These are phyloP conservation scores for Fusarium palustre DNA, from an alignment of 2,329 filamentous ascomycete species.

Conservation along the genomic window DNA sequence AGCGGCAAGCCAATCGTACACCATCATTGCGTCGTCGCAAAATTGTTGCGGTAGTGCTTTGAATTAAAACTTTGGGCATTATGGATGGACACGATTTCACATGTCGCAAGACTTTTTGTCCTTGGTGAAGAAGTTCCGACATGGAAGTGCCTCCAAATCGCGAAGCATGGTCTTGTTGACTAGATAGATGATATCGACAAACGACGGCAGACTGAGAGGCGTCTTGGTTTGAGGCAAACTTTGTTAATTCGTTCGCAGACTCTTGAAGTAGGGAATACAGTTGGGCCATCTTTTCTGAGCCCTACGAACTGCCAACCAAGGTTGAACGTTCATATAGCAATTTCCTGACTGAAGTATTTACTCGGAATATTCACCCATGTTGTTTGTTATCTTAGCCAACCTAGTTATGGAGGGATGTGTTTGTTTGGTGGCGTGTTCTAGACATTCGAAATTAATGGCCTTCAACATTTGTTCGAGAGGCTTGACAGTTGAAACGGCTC, in stretches of 20 bases:
- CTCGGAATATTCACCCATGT: neutral
- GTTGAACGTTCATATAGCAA: neutral
- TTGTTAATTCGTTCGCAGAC: neutral
- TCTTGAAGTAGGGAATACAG: neutral
- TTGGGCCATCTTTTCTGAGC: neutral
- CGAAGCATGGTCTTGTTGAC: neutral
- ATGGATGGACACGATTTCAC: neutral
- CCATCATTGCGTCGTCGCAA: neutral
- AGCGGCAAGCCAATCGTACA: fast-evolving
- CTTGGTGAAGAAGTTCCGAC: neutral
- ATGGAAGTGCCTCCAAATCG: neutral
- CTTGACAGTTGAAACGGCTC: neutral
- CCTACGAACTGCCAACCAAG: neutral
- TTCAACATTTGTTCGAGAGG: neutral
- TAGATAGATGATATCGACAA: neutral
- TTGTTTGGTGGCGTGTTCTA: slow-evolving; percentile 21
- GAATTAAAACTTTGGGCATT: no score
- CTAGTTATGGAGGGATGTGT: slow-evolving; percentile 16
- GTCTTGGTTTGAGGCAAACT: neutral
- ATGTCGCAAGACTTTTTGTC: neutral
- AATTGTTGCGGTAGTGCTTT: neutral
- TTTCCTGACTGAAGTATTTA: neutral
- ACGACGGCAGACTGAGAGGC: neutral
- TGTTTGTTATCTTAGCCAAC: neutral
- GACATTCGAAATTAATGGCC: slow-evolving; percentile 22